Evolutionary conservation across 768 basidiomycete genomes (phyloP), one percentile per base, ranked within the genome.

Genomic region (Tylopilus balloui): DNA sequence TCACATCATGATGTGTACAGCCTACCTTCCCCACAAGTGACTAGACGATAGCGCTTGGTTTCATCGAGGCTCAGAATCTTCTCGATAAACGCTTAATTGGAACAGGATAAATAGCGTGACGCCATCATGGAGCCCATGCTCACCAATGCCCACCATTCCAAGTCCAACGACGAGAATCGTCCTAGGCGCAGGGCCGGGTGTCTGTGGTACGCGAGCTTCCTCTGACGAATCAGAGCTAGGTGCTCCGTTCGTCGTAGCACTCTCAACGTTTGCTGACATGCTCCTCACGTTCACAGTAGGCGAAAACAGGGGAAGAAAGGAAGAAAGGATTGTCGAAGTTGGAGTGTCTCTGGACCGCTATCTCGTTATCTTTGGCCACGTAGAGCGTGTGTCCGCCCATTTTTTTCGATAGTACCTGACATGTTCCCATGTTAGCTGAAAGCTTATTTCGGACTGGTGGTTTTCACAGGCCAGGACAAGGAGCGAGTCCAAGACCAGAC

Each of bases 31-130:
- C 84, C 83, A 39, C 77, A 79, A 1, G 81, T 83, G 13, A 79
- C 70, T 25, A 84, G 67, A 44, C 73, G 70, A 64, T 83, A 84
- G 15, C 67, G 64, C 7, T 69, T 68, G 3, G 62, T 62, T 17
- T 74, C 71, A 55, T 86, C 81, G 23, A 80, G 71, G 47, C 74
- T 72, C 36, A 85, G 71, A 25, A 87, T 68, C 56, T 85, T 86
- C 60, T 86, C 83, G 56, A 86, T 83, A 68, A 86, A 85, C 0
- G 82, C 83, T 51, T 17, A 19, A 29, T 14, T n/a, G 27, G 24
- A 39, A 29, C 6, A 21, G 41, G 4, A 45, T 51, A 41, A 46
- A 51, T 46, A 51, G 13, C 13, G 28, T 20, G 20, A 21, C 24
- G 2, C 3, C 12, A 12, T 15, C 25, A 20, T 6, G 15, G 15